A percentile compares a stretch with the other conserved stretches of the same genome.
Conservation (phyloP, 192 early-diverging fungal species). For the Pilaira anomala region DNA sequence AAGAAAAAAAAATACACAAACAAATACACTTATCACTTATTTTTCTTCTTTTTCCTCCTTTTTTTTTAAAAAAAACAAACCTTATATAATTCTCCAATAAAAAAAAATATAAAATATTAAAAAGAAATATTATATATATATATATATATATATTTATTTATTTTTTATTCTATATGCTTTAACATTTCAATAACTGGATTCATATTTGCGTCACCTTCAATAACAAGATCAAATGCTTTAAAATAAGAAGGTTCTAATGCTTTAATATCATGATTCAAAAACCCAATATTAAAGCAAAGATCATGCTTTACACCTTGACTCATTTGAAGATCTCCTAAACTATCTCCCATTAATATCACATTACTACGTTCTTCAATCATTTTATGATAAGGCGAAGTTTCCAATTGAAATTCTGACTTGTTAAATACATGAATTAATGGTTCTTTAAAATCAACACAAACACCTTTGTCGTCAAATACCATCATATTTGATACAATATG, state of each 20-base stretch:
- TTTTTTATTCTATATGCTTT: constrained; percentile 8
- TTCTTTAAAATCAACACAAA: constrained; percentile 58
- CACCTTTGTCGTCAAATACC: constrained; percentile 53
- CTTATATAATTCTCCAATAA: too few species aligned
- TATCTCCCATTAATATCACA: constrained; percentile 71
- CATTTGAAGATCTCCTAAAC: constrained; percentile 70
- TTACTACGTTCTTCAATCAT: constrained; percentile 48
- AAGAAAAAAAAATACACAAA: neutral
- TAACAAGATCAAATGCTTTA: constrained; percentile 63
- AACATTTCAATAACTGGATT: constrained; percentile 24
- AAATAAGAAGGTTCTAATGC: constrained; percentile 47
- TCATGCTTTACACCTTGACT: constrained; percentile 55
- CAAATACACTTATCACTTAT: neutral
- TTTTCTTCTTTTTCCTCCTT: neutral
- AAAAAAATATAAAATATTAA: too few species aligned
- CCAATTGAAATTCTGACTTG: constrained; percentile 61
- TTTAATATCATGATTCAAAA: constrained; percentile 65
- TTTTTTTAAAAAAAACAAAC: too few species aligned
- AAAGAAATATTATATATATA: too few species aligned
- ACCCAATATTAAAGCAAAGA: constrained; percentile 61
- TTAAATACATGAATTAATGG: constrained; percentile 73
- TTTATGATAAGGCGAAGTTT: constrained; percentile 40
- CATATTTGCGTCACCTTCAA: constrained; percentile 50
- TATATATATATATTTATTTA: too few species aligned
- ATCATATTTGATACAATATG: constrained; percentile 72